Conservation (phyloP, 2,329 filamentous ascomycete genomes). For the Alternaria solani region DNA sequence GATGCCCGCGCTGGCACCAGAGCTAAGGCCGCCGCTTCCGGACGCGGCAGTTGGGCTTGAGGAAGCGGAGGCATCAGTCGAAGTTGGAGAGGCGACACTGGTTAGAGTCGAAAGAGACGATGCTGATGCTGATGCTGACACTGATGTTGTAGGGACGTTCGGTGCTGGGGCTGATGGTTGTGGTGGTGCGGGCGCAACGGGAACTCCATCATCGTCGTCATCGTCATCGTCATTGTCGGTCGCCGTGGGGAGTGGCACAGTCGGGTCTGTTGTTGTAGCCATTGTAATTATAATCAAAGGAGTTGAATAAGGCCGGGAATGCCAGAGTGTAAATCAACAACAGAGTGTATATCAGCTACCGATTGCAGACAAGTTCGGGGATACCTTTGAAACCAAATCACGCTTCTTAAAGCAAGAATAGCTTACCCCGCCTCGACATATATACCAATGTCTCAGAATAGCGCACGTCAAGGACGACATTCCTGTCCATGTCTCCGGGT, state of each 20-base stretch:
- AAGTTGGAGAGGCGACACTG: constrained; percentile 5
- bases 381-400: neutral
- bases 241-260: constrained; percentile 16
- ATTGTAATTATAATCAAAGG: constrained; percentile 1
- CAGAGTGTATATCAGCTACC: neutral
- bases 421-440: neutral
- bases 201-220: constrained; percentile 20
- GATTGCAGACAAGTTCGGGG: neutral
- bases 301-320: neutral
- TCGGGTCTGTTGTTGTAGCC: constrained; percentile 21
- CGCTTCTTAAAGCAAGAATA: neutral
- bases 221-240: constrained; percentile 24
- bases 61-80: constrained; percentile 5
- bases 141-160: neutral
- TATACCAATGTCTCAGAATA: neutral
- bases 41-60: neutral
- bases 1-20: constrained; percentile 26
- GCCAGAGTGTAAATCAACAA: neutral
- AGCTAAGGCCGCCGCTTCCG: constrained; percentile 6
- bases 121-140: neutral
- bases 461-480: neutral
- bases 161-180: neutral
- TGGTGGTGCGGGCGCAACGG: constrained; percentile 3
- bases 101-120: neutral
- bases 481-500: neutral